These are phyloP conservation scores for Cutaneotrichosporon mucoides DNA, from an alignment of 1,284 basidiomycete species.

Conservation along the genomic window DNA sequence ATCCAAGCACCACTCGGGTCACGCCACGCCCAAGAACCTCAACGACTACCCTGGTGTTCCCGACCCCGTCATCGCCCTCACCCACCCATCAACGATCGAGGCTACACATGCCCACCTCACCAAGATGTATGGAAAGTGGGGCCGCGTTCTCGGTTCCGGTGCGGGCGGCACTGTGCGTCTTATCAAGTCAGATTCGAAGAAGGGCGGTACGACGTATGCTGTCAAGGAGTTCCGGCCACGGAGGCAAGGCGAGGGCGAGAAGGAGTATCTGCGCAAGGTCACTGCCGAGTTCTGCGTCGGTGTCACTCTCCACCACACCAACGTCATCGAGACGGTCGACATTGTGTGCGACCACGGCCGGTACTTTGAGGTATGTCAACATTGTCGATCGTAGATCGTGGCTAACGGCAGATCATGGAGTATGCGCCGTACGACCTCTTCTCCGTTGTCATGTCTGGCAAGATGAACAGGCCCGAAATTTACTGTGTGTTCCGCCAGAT, in stretches of 20 bases:
- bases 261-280: conserved; percentile 98
- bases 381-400: conserved; percentile 7
- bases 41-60: conserved; percentile 46
- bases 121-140: conserved; percentile 99
- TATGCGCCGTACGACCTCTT: conserved; percentile 98
- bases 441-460: conserved; percentile 98
- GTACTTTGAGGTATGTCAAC: conserved; percentile 82
- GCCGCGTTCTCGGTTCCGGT: conserved; percentile 87
- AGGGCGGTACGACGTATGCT: conserved; percentile 78
- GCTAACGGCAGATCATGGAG: conserved; percentile 79
- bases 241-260: conserved; percentile 78
- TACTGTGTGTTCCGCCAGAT: conserved; percentile 99
- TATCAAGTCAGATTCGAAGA: conserved; percentile 79
- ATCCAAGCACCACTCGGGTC: conserved; percentile 23
- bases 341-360: conserved; percentile 97
- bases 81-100: conserved; percentile 57
- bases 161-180: conserved; percentile 96
- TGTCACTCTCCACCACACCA: conserved; percentile 87
- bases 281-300: conserved; percentile 99
- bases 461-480: conserved; percentile 96
- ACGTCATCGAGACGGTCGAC: conserved; percentile 98
- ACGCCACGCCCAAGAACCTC: conserved; percentile 39
- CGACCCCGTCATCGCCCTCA: conserved; percentile 42
- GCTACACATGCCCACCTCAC: conserved; percentile 86
- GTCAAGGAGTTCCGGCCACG: conserved; percentile 97